A percentile compares a stretch with the other conserved stretches of the same genome.
phyloP scores from a whole-genome alignment of 768 basidiomycete species.

The Pleurotus salmoneostramineus region DNA sequence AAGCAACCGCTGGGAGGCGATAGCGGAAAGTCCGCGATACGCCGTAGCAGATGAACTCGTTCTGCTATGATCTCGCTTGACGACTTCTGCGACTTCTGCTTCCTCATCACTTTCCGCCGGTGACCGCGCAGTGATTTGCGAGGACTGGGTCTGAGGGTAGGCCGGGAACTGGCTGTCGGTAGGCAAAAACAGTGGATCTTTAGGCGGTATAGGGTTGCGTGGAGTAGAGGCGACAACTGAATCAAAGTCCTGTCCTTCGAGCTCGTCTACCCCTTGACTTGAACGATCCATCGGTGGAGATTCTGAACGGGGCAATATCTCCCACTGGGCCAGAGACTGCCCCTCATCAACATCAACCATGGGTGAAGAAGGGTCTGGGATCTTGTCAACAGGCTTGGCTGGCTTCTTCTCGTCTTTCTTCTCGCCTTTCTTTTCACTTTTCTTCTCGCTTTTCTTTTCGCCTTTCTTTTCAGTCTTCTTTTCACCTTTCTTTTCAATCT shows the following conservation, averaged over 20 bases:
- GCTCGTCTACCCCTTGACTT: background rate
- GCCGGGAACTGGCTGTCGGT: slow-evolving; percentile 50
- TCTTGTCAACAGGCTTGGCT: background rate
- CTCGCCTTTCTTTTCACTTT: background rate
- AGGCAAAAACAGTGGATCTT: slow-evolving; percentile 44
- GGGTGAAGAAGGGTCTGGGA: background rate
- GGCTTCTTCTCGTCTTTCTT: background rate
- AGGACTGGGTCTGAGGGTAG: slow-evolving; percentile 34
- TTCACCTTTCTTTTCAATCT: too few species aligned
- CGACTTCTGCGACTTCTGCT: slow-evolving; percentile 30
- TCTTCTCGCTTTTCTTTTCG: too few species aligned
- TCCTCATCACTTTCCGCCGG: slow-evolving; percentile 38
- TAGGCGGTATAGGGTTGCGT: background rate
- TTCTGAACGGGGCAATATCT: slow-evolving; percentile 17
- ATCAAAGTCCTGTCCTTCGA: background rate
- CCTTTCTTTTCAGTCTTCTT: too few species aligned
- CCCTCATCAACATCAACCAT: background rate
- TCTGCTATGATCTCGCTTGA: slow-evolving; percentile 17
- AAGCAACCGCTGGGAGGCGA: slow-evolving; percentile 39
- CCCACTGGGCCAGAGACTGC: slow-evolving; percentile 18
- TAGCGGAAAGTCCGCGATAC: slow-evolving; percentile 51
- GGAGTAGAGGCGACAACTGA: background rate
- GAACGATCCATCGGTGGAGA: slow-evolving; percentile 13
- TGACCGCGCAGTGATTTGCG: slow-evolving; percentile 15
- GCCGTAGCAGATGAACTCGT: slow-evolving; percentile 12